Evolutionary conservation across 129 eudicot species (phyloP).

Genomic region (Artemisia argyi): DNA sequence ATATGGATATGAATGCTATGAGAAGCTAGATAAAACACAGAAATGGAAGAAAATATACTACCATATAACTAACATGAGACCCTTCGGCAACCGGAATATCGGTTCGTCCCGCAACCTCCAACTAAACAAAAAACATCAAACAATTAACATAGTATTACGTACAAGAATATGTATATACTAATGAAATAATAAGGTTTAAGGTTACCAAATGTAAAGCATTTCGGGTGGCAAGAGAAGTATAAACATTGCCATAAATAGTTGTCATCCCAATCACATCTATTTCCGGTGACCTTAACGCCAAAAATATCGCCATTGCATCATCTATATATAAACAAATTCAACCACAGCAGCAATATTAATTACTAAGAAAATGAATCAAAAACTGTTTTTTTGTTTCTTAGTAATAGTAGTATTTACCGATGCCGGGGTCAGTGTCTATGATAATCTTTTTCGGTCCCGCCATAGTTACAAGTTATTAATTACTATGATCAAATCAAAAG

Average conservation of each 20-base stretch:
- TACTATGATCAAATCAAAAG: neutral
- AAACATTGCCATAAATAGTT: slow-evolving; percentile 90
- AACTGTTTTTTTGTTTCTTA: too few relatives aligned
- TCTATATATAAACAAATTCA: slow-evolving; percentile 31
- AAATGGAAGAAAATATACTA: slow-evolving; percentile 45
- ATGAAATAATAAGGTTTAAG: neutral
- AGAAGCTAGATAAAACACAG: too few relatives aligned
- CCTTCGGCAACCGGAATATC: slow-evolving; percentile 99
- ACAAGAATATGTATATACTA: neutral
- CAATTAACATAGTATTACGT: too few relatives aligned
- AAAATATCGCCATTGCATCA: slow-evolving; percentile 98
- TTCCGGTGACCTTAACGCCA: slow-evolving; percentile 93
- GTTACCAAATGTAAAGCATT: slow-evolving; percentile 91
- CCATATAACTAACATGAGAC: slow-evolving; percentile 90
- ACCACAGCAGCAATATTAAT: too few relatives aligned
- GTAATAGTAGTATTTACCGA: slow-evolving; percentile 51
- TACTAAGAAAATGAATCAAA: too few relatives aligned
- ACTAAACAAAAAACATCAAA: slow-evolving; percentile 36
- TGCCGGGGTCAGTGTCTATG: slow-evolving; percentile 95
- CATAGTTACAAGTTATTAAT: slow-evolving; percentile 25
- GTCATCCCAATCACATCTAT: slow-evolving; percentile 91
- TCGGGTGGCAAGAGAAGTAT: slow-evolving; percentile 92
- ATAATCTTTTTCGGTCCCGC: slow-evolving; percentile 72
- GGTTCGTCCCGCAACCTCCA: slow-evolving; percentile 90
- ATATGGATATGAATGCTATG: too few relatives aligned